Evolutionary conservation across 2,329 filamentous ascomycete genomes (phyloP).

Genomic region (Didymella exigua): DNA sequence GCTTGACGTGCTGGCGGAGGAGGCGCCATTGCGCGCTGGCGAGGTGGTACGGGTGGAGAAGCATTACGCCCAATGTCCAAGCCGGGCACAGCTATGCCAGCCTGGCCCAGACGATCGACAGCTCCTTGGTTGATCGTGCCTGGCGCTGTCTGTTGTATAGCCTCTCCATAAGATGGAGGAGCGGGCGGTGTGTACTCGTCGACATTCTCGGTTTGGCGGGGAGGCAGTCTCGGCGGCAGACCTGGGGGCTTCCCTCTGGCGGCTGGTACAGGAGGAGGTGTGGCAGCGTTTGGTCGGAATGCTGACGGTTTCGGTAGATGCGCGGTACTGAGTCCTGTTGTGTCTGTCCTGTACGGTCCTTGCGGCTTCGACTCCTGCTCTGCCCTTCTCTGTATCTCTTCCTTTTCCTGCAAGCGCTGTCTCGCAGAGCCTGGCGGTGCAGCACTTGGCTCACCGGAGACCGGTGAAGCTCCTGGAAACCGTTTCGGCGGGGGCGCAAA

Average conservation of each 20-base stretch:
- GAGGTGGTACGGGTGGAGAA: slow-evolving; percentile 42
- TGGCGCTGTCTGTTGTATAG: slow-evolving; percentile 35
- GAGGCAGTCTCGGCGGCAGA: slow-evolving; percentile 73
- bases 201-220: slow-evolving; percentile 64
- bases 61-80: slow-evolving; percentile 69
- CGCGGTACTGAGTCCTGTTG: slow-evolving; percentile 71
- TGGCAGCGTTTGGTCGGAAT: slow-evolving; percentile 50
- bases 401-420: slow-evolving; percentile 44
- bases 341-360: slow-evolving; percentile 71
- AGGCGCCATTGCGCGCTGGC: slow-evolving; percentile 41
- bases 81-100: slow-evolving; percentile 78
- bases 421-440: slow-evolving; percentile 49
- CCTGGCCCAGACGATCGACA: slow-evolving; percentile 68
- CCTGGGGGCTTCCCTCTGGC: slow-evolving; percentile 56
- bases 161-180: slow-evolving; percentile 57
- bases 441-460: slow-evolving; percentile 47
- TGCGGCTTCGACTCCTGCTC: slow-evolving; percentile 55
- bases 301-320: slow-evolving; percentile 74
- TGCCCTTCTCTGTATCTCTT: slow-evolving; percentile 44
- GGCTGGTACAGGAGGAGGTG: slow-evolving; percentile 32
- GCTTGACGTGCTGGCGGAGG: slow-evolving; percentile 37
- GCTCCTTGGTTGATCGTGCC: slow-evolving; percentile 64
- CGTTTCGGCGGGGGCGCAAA: slow-evolving; percentile 83
- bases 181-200: slow-evolving; percentile 53
- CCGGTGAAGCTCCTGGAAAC: slow-evolving; percentile 28